Evolutionary conservation across 257 asterid species (phyloP).

Genomic region (Asclepias syriaca): DNA sequence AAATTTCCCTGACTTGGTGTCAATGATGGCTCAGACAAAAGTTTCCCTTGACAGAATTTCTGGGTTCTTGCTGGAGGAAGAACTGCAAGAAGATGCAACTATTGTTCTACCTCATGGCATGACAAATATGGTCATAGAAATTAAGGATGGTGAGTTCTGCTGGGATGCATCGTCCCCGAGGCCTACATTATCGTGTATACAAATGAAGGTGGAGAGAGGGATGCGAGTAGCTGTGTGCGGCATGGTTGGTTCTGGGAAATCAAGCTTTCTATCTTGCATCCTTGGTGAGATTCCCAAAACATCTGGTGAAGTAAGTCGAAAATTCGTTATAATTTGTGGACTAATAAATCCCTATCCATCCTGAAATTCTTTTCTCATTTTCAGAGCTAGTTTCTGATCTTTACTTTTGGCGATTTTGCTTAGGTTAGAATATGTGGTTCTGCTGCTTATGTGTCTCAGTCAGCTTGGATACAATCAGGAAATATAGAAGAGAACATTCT

Average conservation of each 20-base stretch:
- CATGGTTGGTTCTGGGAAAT: constrained; percentile 73
- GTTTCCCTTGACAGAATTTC: constrained; percentile 71
- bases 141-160: constrained; percentile 48
- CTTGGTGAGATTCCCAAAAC: constrained; percentile 73
- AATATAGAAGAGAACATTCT: constrained; percentile 89
- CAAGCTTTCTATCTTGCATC: constrained; percentile 70
- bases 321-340: constrained; percentile 1
- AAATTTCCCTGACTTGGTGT: constrained; percentile 70
- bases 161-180: constrained; percentile 50
- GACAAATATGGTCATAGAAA: constrained; percentile 49
- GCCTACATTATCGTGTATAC: constrained; percentile 50
- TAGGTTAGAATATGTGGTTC: constrained; percentile 88
- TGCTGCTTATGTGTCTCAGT: constrained; percentile 91
- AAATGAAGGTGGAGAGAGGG: constrained; percentile 49
- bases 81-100: constrained; percentile 58
- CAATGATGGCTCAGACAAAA: constrained; percentile 85
- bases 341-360: background rate
- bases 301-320: constrained; percentile 63
- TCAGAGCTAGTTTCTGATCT: constrained; percentile 12
- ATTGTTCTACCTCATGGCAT: constrained; percentile 42
- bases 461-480: constrained; percentile 99
- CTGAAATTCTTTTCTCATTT: constrained; percentile 12
- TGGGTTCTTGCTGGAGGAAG: constrained; percentile 57
- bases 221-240: constrained; percentile 82
- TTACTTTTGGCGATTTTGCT: constrained; percentile 23